Percentiles rank a stretch among this genome's conserved stretches.
Evolutionary conservation across 371 early-diverging fungal genomes (phyloP).

Genomic region (Apophysomyces variabilis): DNA sequence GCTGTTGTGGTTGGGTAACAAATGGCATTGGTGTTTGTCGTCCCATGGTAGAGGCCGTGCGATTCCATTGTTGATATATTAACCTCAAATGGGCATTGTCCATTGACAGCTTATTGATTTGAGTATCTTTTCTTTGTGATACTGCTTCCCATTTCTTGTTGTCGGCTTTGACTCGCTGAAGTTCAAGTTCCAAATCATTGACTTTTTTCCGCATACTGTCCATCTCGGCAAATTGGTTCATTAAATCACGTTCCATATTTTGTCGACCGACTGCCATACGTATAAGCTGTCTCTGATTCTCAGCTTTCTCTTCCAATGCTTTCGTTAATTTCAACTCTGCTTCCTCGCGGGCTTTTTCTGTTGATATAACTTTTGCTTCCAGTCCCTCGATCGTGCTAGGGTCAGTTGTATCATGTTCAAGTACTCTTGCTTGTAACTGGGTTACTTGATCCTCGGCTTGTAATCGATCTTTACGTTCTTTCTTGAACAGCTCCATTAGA

Average conservation of each 20-base stretch:
- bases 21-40: background rate
- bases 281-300: constrained; percentile 3
- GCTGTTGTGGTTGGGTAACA: background rate
- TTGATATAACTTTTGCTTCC: background rate
- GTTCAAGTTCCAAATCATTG: background rate
- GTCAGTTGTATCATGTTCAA: background rate
- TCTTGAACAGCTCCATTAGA: background rate
- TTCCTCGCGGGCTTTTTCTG: background rate
- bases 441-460: background rate
- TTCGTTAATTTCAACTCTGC: background rate
- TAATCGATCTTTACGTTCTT: constrained; percentile 1
- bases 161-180: background rate
- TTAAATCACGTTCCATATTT: constrained; percentile 1
- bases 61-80: background rate
- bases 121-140: background rate
- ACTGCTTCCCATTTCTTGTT: background rate
- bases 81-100: background rate
- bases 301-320: constrained; percentile 1
- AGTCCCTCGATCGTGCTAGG: background rate
- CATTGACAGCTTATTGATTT: background rate
- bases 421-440: background rate
- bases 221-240: constrained; percentile 3
- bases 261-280: constrained; percentile 2
- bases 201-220: background rate
- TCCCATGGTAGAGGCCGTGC: background rate